Percentiles rank a stretch among this genome's conserved stretches.
These are phyloP conservation scores for Phytophthora rubi DNA, from an alignment of 352 stramenopile genomes.

Conservation along the genomic window DNA sequence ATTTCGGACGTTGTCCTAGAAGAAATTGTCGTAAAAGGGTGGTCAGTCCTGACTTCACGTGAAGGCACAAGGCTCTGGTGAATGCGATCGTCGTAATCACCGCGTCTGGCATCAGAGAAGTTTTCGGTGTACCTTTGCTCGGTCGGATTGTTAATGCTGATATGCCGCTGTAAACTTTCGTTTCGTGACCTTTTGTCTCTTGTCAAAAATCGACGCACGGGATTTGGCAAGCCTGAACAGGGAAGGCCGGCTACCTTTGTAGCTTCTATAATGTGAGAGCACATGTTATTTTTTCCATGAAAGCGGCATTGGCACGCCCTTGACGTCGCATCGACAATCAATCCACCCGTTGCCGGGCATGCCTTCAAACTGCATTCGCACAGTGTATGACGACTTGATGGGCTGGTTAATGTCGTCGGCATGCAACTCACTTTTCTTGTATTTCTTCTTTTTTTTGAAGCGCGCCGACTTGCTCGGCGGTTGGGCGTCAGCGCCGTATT, in stretches of 20 bases:
- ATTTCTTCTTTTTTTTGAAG: neutral
- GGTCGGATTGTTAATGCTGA: neutral
- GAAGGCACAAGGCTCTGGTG: neutral
- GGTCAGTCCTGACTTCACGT: neutral
- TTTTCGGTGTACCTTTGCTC: neutral
- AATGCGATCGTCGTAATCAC: neutral
- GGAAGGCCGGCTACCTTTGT: constrained; percentile 5
- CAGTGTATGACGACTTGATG: constrained; percentile 14
- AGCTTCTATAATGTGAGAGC: constrained; percentile 11
- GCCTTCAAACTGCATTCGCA: constrained; percentile 1
- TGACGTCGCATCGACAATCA: constrained; percentile 5
- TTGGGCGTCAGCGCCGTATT: too few relatives aligned
- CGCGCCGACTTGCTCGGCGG: neutral
- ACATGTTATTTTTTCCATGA: constrained; percentile 10
- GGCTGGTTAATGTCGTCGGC: neutral
- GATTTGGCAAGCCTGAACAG: neutral
- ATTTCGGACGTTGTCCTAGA: neutral
- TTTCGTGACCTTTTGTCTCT: neutral
- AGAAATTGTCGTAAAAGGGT: neutral
- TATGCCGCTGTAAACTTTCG: neutral
- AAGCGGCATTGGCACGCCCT: constrained; percentile 15
- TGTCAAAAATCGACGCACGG: neutral
- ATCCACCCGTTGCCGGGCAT: constrained; percentile 10
- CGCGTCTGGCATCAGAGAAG: neutral
- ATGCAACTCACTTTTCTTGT: neutral